These are phyloP conservation scores for Scutellaria barbata DNA, from an alignment of 257 asterid genomes.

Conservation along the genomic window DNA sequence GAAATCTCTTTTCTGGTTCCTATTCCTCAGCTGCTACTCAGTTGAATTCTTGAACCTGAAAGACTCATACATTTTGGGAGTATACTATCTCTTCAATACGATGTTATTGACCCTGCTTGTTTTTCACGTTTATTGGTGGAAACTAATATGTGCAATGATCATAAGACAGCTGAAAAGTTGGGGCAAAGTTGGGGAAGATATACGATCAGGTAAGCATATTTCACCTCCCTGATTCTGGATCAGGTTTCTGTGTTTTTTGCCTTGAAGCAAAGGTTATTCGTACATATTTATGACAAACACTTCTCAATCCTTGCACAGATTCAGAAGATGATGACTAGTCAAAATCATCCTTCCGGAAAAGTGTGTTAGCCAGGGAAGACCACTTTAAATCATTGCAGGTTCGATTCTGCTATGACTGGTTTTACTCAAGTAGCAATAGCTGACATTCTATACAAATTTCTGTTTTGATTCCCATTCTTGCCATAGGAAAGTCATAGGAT, in stretches of 20 bases:
- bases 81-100: slow-evolving; percentile 66
- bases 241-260: too few relatives aligned
- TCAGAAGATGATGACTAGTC: slow-evolving; percentile 58
- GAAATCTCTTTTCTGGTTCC: slow-evolving; percentile 34
- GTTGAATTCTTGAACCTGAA: slow-evolving; percentile 47
- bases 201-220: slow-evolving; percentile 63
- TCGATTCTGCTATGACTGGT: too few relatives aligned
- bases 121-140: slow-evolving; percentile 84
- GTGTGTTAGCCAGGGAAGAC: not conserved
- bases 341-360: not conserved
- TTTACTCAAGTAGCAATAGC: not conserved
- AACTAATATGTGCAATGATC: slow-evolving; percentile 68
- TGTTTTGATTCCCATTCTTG: not conserved
- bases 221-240: not conserved
- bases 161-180: slow-evolving; percentile 64
- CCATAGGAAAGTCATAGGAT: not conserved
- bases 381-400: not conserved
- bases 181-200: slow-evolving; percentile 83
- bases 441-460: slow-evolving; percentile 22
- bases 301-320: slow-evolving; percentile 42
- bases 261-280: too few relatives aligned
- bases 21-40: slow-evolving; percentile 53
- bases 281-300: not conserved
- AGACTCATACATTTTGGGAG: slow-evolving; percentile 34
- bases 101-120: slow-evolving; percentile 68